Evolutionary conservation across 495 filamentous ascomycete genomes (phyloP).

Genomic region (Pyrenopolyporus hunteri): DNA sequence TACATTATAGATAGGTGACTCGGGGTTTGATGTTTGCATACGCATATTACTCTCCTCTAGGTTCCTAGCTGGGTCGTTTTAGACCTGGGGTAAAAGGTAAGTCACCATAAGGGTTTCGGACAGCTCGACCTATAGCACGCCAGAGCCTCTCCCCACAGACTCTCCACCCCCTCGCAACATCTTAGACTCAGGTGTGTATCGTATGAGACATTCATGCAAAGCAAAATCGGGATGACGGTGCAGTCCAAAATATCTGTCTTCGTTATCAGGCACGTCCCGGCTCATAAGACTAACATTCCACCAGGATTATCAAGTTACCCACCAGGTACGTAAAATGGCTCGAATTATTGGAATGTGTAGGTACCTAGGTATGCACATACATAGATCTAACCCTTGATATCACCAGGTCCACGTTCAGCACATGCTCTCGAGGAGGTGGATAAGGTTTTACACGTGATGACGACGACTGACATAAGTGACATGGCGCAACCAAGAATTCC

Average conservation of each 20-base stretch:
- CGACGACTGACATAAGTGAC: slow-evolving; percentile 16
- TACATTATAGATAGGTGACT: slow-evolving; percentile 1
- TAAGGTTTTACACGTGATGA: slow-evolving; percentile 28
- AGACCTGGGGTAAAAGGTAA: slow-evolving; percentile 35
- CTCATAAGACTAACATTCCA: slow-evolving; percentile 20
- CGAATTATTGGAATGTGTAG: neutral
- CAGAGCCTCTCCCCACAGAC: slow-evolving; percentile 30
- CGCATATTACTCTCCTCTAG: slow-evolving; percentile 7
- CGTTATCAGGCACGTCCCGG: slow-evolving; percentile 13
- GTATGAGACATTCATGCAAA: slow-evolving; percentile 15
- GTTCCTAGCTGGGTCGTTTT: slow-evolving; percentile 13
- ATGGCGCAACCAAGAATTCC: neutral
- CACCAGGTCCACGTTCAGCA: slow-evolving; percentile 6
- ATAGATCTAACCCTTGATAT: slow-evolving; percentile 3
- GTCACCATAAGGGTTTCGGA: slow-evolving; percentile 7
- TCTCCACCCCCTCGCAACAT: slow-evolving; percentile 23
- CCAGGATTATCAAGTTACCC: neutral
- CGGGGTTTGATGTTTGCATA: slow-evolving; percentile 17
- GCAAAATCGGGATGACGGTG: slow-evolving; percentile 5
- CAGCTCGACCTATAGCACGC: slow-evolving; percentile 16
- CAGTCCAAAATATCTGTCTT: slow-evolving; percentile 2
- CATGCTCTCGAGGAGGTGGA: slow-evolving; percentile 11
- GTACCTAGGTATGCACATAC: neutral
- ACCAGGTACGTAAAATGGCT: slow-evolving; percentile 7
- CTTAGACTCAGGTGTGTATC: slow-evolving; percentile 11